phyloP scores from a whole-genome alignment of 495 filamentous ascomycete genomes.

The Aspergillus campestris region DNA sequence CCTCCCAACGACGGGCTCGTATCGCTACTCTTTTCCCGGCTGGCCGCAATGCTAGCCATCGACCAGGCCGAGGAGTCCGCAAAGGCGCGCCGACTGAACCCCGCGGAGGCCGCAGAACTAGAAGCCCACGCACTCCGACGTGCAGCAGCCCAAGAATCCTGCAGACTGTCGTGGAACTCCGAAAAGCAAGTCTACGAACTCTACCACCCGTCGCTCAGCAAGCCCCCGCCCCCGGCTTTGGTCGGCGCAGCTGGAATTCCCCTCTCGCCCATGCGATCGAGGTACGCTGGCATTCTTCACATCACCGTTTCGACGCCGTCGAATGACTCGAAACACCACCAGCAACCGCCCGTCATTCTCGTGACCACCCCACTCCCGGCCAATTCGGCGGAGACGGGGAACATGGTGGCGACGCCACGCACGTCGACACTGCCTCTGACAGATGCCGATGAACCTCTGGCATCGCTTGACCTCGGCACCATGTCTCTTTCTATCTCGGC shows the following conservation, averaged over 20 bases:
- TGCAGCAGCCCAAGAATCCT: constrained; percentile 64
- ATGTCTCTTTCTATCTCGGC: constrained; percentile 40
- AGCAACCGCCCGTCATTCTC: constrained; percentile 33
- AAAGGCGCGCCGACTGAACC: constrained; percentile 31
- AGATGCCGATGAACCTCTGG: constrained; percentile 37
- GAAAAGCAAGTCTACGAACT: constrained; percentile 57
- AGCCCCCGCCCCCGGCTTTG: constrained; percentile 37
- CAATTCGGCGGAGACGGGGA: constrained; percentile 26
- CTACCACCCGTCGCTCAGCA: constrained; percentile 53
- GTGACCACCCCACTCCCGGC: constrained; percentile 31
- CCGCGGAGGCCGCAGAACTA: constrained; percentile 35
- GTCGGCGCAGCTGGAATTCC: constrained; percentile 50
- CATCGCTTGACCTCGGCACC: constrained; percentile 41
- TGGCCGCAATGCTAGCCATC: constrained; percentile 61
- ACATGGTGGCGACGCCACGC: constrained; percentile 31
- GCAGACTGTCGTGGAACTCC: constrained; percentile 60
- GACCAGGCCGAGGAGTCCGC: constrained; percentile 48
- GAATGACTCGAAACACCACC: constrained; percentile 7
- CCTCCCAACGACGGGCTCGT: constrained; percentile 60
- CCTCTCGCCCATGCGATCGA: constrained; percentile 46
- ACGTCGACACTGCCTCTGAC: constrained; percentile 37
- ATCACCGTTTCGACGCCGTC: constrained; percentile 35
- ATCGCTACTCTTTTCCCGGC: constrained; percentile 62
- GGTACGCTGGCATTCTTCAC: constrained; percentile 27
- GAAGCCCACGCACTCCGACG: constrained; percentile 51